Evolutionary conservation across 352 stramenopile genomes (phyloP).

Genomic region (Achlya hypogyna): DNA sequence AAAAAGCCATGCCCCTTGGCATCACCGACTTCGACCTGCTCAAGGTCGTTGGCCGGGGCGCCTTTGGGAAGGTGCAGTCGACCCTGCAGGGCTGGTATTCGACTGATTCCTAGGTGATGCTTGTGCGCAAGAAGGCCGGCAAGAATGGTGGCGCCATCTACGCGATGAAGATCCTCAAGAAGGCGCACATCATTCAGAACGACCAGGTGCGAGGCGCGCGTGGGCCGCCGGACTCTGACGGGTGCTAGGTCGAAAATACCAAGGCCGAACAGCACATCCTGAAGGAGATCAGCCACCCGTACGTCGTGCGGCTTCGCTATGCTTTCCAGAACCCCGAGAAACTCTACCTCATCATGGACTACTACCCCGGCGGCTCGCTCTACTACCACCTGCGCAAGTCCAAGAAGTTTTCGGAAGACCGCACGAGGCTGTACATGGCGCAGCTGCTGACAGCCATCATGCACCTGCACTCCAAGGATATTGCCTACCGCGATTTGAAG

Average conservation of each 20-base stretch:
- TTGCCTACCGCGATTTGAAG: conserved; percentile 84
- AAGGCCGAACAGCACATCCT: conserved; percentile 86
- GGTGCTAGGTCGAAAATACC: conserved; percentile 77
- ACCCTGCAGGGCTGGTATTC: too few species aligned
- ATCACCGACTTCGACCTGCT: conserved; percentile 94
- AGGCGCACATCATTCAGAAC: conserved; percentile 88
- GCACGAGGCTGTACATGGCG: conserved; percentile 80
- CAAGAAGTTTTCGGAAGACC: conserved; percentile 75
- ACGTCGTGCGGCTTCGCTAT: conserved; percentile 74
- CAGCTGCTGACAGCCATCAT: conserved; percentile 80
- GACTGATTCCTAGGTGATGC: conserved; percentile 65
- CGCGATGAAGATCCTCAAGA: conserved; percentile 93
- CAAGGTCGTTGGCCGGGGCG: conserved; percentile 91
- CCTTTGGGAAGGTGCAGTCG: conserved; percentile 92
- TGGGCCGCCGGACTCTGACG: neutral
- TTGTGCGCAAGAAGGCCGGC: conserved; percentile 88
- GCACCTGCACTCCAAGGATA: conserved; percentile 84
- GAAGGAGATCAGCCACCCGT: conserved; percentile 85
- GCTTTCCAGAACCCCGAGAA: conserved; percentile 85
- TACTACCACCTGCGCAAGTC: conserved; percentile 85
- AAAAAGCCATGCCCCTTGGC: conserved; percentile 53
- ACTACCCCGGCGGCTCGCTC: conserved; percentile 86
- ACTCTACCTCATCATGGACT: conserved; percentile 97
- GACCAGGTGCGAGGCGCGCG: conserved; percentile 45
- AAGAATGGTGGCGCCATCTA: conserved; percentile 83